Percentiles rank a stretch among this genome's conserved stretches.
These are phyloP conservation scores for Solanum chmielewskii DNA, from an alignment of 257 asterid species.

Conservation along the genomic window DNA sequence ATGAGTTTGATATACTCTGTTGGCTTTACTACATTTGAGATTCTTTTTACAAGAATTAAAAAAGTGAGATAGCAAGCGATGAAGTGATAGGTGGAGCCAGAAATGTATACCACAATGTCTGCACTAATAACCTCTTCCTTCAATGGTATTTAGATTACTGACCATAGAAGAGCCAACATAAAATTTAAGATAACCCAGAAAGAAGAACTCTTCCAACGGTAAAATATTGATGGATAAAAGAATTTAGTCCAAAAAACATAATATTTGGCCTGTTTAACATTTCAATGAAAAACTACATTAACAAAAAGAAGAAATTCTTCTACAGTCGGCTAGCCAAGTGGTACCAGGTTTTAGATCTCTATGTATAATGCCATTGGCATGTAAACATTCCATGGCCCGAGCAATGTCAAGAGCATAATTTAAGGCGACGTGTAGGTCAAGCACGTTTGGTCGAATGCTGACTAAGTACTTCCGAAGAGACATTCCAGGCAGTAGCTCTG, in stretches of 20 bases:
- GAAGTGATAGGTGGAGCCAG: background rate
- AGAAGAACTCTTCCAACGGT: background rate
- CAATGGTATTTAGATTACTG: background rate
- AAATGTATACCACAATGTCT: background rate
- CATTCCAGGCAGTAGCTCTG: constrained; percentile 93
- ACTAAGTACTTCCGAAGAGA: constrained; percentile 82
- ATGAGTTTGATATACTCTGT: background rate
- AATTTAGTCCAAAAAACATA: background rate
- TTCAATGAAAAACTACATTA: constrained; percentile 5
- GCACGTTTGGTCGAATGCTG: constrained; percentile 67
- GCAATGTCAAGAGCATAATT: constrained; percentile 87
- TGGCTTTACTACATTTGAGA: background rate
- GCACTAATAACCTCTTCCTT: background rate
- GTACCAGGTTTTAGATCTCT: constrained; percentile 98
- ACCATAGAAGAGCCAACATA: background rate
- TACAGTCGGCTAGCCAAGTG: constrained; percentile 20
- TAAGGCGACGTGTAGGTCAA: constrained; percentile 66
- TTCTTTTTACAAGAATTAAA: background rate
- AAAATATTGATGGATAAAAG: background rate
- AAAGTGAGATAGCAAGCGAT: background rate
- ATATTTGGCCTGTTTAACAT: background rate
- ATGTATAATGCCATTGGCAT: constrained; percentile 88
- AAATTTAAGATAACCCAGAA: background rate
- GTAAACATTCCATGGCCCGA: constrained; percentile 87
- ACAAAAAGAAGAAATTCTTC: background rate